These are phyloP conservation scores for Neonectria neomacrospora DNA, from an alignment of 2,329 filamentous ascomycete genomes.

Conservation along the genomic window DNA sequence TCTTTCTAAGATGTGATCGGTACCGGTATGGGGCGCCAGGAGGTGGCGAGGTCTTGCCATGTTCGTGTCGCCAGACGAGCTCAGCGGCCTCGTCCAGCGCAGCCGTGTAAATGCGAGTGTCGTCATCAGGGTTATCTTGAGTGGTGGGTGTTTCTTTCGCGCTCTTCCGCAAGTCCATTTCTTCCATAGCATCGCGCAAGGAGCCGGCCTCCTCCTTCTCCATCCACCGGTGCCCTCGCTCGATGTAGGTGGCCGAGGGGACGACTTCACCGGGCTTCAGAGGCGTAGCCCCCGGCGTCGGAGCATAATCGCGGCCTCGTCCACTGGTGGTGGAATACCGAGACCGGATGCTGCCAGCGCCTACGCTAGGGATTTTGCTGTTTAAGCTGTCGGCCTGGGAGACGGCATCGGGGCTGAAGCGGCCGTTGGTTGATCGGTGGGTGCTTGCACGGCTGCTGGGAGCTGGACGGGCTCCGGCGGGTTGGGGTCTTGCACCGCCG, in stretches of 20 bases:
- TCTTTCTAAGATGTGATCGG: slow-evolving; percentile 73
- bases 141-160: slow-evolving; percentile 35
- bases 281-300: slow-evolving; percentile 54
- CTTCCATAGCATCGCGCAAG: slow-evolving; percentile 77
- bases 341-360: slow-evolving; percentile 59
- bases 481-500: slow-evolving; percentile 75
- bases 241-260: slow-evolving; percentile 75
- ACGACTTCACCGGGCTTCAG: slow-evolving; percentile 70
- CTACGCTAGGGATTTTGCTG: slow-evolving; percentile 54
- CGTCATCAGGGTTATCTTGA: slow-evolving; percentile 55
- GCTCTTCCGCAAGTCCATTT: slow-evolving; percentile 69
- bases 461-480: slow-evolving; percentile 50
- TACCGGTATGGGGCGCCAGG: slow-evolving; percentile 76
- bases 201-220: slow-evolving; percentile 81
- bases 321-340: slow-evolving; percentile 60
- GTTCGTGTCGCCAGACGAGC: slow-evolving; percentile 80
- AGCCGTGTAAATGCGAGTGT: slow-evolving; percentile 74
- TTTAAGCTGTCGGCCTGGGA: slow-evolving; percentile 45
- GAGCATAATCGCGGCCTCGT: slow-evolving; percentile 64
- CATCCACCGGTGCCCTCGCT: slow-evolving; percentile 80
- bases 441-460: slow-evolving; percentile 48
- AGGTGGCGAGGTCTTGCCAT: slow-evolving; percentile 63
- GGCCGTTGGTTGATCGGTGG: slow-evolving; percentile 43
- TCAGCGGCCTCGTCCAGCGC: slow-evolving; percentile 83
- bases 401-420: slow-evolving; percentile 47